Conservation (phyloP, 148 eudicot species). For the Heliosperma pusillum region DNA sequence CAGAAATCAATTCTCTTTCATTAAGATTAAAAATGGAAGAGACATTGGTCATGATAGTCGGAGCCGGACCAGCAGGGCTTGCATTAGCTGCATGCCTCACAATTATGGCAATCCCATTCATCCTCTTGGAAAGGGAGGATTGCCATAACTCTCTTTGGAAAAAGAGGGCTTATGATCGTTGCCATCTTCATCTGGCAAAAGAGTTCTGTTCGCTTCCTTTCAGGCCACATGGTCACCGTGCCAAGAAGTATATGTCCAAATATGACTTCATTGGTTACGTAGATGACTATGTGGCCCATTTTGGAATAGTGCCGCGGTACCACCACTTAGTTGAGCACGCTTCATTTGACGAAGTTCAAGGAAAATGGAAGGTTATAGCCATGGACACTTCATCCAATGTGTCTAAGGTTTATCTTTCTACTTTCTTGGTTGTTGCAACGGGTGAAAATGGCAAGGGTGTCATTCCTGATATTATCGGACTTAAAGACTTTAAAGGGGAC, state of each 20-base stretch:
- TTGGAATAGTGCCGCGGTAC: conserved; percentile 34
- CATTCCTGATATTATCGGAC: conserved; percentile 32
- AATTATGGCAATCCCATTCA: conserved; percentile 26
- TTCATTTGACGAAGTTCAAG: conserved; percentile 12
- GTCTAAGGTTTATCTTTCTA: conserved; percentile 13
- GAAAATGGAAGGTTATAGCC: conserved; percentile 34
- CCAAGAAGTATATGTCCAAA: conserved; percentile 32
- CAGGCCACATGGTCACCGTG: conserved; percentile 24
- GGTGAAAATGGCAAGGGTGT: conserved; percentile 34
- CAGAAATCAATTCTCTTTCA: neutral
- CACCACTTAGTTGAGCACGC: conserved; percentile 28
- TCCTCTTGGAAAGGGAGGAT: conserved; percentile 48
- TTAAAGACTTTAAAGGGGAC: conserved; percentile 27
- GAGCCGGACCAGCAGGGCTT: conserved; percentile 44
- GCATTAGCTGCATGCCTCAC: conserved; percentile 38
- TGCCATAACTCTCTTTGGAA: conserved; percentile 48
- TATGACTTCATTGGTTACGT: conserved; percentile 37
- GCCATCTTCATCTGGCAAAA: conserved; percentile 50
- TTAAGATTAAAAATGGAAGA: conserved; percentile 13
- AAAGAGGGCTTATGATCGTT: conserved; percentile 44
- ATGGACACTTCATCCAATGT: neutral
- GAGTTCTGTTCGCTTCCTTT: conserved; percentile 37
- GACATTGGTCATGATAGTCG: conserved; percentile 33
- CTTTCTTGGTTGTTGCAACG: conserved; percentile 36
- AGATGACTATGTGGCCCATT: conserved; percentile 36